phyloP scores from a whole-genome alignment of 1,284 basidiomycete genomes.

The Ceratorhiza oryzae-sativae region DNA sequence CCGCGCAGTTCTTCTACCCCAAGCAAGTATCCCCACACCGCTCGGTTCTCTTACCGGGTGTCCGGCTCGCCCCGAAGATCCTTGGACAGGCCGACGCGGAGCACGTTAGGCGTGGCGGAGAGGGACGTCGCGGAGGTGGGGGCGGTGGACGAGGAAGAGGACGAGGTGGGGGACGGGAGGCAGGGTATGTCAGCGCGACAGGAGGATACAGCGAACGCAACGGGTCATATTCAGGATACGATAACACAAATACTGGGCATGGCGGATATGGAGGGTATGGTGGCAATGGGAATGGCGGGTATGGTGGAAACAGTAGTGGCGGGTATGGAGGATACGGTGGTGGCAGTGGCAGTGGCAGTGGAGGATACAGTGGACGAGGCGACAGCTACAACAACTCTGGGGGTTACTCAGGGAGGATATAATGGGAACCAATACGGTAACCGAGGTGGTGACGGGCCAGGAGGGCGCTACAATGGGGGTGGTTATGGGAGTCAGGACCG shows the following conservation, averaged over 20 bases:
- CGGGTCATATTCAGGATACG: conserved; percentile 25
- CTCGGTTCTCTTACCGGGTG: conserved; percentile 82
- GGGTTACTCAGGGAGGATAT: conserved; percentile 44
- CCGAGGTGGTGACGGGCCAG: conserved; percentile 37
- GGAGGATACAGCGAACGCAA: conserved; percentile 41
- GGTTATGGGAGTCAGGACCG: not conserved
- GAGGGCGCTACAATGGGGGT: not conserved
- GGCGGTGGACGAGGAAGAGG: conserved; percentile 50
- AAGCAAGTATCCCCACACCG: conserved; percentile 85
- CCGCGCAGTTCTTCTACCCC: conserved; percentile 90
- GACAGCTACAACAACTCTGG: conserved; percentile 39
- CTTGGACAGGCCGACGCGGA: conserved; percentile 82
- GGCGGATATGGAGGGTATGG: conserved; percentile 38
- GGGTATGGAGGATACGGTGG: conserved; percentile 47
- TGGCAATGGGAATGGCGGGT: conserved; percentile 41
- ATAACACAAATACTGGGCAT: conserved; percentile 22
- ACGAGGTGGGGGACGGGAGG: conserved; percentile 41
- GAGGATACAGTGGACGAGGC: conserved; percentile 43
- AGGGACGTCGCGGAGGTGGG: conserved; percentile 48
- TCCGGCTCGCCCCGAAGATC: conserved; percentile 64
- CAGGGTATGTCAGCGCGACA: conserved; percentile 32
- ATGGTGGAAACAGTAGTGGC: conserved; percentile 44
- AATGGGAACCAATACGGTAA: conserved; percentile 25
- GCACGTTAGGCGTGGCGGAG: conserved; percentile 57
- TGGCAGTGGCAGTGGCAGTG: conserved; percentile 49